Percentiles rank a stretch among this genome's conserved stretches.
These are phyloP conservation scores for Oenanthe sinensis DNA, from an alignment of 129 eudicot genomes.

Conservation along the genomic window DNA sequence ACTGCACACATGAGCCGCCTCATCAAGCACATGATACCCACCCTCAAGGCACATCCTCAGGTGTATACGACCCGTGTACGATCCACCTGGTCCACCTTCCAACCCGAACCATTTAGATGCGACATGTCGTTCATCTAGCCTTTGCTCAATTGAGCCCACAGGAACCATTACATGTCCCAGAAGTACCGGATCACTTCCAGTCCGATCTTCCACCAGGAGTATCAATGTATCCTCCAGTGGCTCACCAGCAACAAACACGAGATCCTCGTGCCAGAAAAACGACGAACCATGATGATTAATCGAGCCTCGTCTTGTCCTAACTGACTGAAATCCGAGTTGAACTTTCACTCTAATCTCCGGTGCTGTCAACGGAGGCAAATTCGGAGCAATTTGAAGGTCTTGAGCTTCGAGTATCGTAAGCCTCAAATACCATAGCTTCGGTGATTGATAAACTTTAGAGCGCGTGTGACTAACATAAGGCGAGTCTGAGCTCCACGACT, in stretches of 20 bases:
- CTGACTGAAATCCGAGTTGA: constrained; percentile 81
- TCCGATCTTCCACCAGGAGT: constrained; percentile 71
- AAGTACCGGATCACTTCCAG: constrained; percentile 68
- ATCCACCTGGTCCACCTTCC: constrained; percentile 78
- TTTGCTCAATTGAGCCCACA: constrained; percentile 76
- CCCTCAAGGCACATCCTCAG: constrained; percentile 87
- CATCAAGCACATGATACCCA: constrained; percentile 95
- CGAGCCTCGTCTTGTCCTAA: constrained; percentile 70
- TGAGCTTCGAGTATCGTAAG: constrained; percentile 77
- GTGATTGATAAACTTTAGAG: constrained; percentile 93
- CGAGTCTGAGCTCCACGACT: constrained; percentile 81
- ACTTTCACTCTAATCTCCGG: constrained; percentile 86
- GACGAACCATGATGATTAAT: constrained; percentile 60
- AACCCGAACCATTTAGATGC: constrained; percentile 61
- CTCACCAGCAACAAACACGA: constrained; percentile 85
- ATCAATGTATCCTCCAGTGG: constrained; percentile 85
- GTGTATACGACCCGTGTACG: constrained; percentile 70
- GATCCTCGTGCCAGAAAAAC: constrained; percentile 80
- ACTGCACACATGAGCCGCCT: constrained; percentile 97
- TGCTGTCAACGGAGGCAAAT: constrained; percentile 83
- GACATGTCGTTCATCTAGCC: constrained; percentile 80
- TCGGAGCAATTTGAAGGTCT: constrained; percentile 71
- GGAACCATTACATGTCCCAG: constrained; percentile 81
- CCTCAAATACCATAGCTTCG: constrained; percentile 87
- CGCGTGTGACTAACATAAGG: constrained; percentile 71